A percentile compares a stretch with the other conserved stretches of the same genome.
Conservation (phyloP, 1,139 yeast species). For the Saccharomyces hybrid region DNA sequence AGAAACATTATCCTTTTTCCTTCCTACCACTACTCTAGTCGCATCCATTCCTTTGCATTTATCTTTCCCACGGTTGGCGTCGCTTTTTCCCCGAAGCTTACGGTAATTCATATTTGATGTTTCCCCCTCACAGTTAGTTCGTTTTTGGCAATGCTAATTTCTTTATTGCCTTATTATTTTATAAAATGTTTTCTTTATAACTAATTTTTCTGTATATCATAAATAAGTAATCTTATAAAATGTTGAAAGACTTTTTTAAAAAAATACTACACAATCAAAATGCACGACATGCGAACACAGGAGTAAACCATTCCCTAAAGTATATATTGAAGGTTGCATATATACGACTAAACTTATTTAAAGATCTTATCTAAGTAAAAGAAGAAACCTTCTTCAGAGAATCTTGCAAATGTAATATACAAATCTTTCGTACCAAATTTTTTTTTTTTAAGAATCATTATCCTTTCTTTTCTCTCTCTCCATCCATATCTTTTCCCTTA, state of each 20-base stretch:
- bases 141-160: neutral
- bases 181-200: neutral
- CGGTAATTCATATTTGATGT: neutral
- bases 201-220: neutral
- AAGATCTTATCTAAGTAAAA: neutral
- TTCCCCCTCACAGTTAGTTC: neutral
- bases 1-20: too few species aligned
- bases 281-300: too few species aligned
- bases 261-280: too few species aligned
- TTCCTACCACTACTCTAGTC: neutral
- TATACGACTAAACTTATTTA: neutral
- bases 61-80: neutral
- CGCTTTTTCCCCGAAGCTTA: neutral
- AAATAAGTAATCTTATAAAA: neutral
- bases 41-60: constrained; percentile 12
- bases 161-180: neutral
- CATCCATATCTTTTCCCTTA: neutral
- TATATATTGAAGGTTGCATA: neutral
- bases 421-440: neutral
- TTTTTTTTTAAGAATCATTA: neutral
- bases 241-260: neutral
- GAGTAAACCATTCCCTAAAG: neutral
- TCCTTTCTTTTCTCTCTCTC: neutral
- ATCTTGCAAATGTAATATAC: neutral
- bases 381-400: neutral